Evolutionary conservation across 2,329 filamentous ascomycete species (phyloP).

Genomic region (Cordyceps militaris): DNA sequence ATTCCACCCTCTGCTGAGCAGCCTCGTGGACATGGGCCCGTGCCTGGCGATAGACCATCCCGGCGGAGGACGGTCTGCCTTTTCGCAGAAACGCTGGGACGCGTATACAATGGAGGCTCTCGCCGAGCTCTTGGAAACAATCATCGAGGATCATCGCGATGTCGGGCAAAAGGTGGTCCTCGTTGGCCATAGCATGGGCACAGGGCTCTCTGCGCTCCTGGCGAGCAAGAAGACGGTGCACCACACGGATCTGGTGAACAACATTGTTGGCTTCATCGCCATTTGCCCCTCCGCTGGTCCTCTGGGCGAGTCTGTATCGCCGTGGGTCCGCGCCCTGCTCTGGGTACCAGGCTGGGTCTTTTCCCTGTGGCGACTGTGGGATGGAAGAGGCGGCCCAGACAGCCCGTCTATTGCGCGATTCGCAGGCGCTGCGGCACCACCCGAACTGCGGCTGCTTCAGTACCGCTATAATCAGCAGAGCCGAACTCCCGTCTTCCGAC

Average conservation of each 20-base stretch:
- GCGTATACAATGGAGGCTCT: constrained; percentile 76
- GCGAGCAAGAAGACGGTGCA: constrained; percentile 42
- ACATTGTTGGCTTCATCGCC: constrained; percentile 69
- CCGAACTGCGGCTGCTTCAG: constrained; percentile 60
- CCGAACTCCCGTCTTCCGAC: constrained; percentile 71
- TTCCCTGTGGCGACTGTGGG: constrained; percentile 68
- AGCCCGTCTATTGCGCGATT: constrained; percentile 77
- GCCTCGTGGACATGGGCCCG: constrained; percentile 73
- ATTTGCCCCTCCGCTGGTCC: constrained; percentile 72
- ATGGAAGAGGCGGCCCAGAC: constrained; percentile 68
- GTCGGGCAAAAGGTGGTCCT: constrained; percentile 66
- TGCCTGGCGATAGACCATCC: constrained; percentile 82
- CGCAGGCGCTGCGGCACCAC: constrained; percentile 59
- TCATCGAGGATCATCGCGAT: constrained; percentile 68
- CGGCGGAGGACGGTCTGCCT: constrained; percentile 77
- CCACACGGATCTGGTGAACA: constrained; percentile 45
- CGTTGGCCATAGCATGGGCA: constrained; percentile 87
- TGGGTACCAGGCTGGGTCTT: constrained; percentile 67
- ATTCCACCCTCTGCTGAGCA: constrained; percentile 74
- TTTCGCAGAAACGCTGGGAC: constrained; percentile 61
- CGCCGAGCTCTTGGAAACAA: constrained; percentile 63
- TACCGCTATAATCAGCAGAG: constrained; percentile 76
- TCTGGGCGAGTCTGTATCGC: constrained; percentile 38
- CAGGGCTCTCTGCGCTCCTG: constrained; percentile 66
- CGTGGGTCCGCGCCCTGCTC: constrained; percentile 49